Base-by-base conservation (phyloP, 805 yeast genomes). In the Candida verbasci region DNA sequence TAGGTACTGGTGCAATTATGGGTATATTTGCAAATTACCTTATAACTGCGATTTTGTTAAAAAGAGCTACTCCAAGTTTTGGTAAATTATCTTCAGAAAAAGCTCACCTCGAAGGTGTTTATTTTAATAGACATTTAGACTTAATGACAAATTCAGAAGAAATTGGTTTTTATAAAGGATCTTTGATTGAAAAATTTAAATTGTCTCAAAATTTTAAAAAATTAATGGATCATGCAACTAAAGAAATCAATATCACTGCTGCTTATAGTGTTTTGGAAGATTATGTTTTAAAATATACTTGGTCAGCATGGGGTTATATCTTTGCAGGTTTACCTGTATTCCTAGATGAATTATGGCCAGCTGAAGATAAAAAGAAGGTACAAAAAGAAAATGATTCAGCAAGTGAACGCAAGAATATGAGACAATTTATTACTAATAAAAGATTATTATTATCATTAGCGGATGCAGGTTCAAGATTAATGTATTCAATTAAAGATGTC, bases 301-400 rank as follows among this genome's bases (percentile, higher is more conserved):
- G 97, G 97, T 87, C 96, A 3, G 96, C 94, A 0, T 74, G 89
- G 62, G 96, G 97, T n/a, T 88, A 87, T 55, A 60, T 88, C 16
- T 88, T 86, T 62, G 86, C 96, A 0, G 83, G 95, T 1, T 72
- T 89, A 44, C 97, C 97, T 2, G 89, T 89, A 12, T 76, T 88
- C 35, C 56, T 86, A 39, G 81, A 80, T 14, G 72, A 67, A 37
- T 42, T 62, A 23, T 60, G 61, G 65, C 65, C 64, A 5, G 46
- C 47, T n/a, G 39, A 48, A 45, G 31, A 30, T 18, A 24, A 20
- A 14, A 31, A 21, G 12, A 20, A 24, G 7, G n/a, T n/a, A 3
- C 40, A 42, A 7, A 49, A 44, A 18, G 17, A 24, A 10, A 24
- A 24, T 15, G 25, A 36, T 30, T 24, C 38, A n/a, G 36, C 35